Evolutionary conservation across 2,329 filamentous ascomycete species (phyloP), one percentile per base, ranked within the genome.

Genomic region (Aspergillus sp.): DNA sequence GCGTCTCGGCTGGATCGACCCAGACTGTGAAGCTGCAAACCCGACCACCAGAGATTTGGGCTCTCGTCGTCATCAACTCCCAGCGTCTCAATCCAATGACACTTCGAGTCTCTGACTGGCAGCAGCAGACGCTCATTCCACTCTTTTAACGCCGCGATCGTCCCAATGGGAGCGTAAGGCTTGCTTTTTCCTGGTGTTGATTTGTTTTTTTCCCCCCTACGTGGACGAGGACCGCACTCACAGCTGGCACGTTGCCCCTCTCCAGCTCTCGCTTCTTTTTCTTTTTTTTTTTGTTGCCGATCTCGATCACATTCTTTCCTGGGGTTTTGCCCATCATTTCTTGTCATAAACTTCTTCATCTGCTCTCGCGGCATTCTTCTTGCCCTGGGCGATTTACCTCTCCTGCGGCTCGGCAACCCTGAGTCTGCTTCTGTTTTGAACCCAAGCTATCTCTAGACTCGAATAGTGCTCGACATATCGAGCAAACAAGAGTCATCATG

Each of bases 1-100:
- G 53, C 38, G 53, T 38, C 53, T 47, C 15, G 54, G 54, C 47
- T 57, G 46, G 54, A 50, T 58, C 49, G 50, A 48, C 31, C 56
- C 19, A 52, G 43, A 53, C 17, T n/a, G 23, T 13, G 50, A 43
- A 19, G 17, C 49, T n/a, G 43, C 6, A 46, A 53, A 23, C 45
- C 45, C 45, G 30, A 31, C 17, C 31, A 54, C 25, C 49, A 51
- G 49, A 22, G 30, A 8, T 34, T 38, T 19, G n/a, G n/a, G 28
- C 30, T 38, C 28, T 52, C 17, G 30, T 53, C 50, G 50, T 53
- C 50, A 53, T 53, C 50, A 41, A 9, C 49, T 19, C 22, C 49
- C 7, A 22, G n/a, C 17, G 17, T 19, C 13, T 34, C 38, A 11
- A 41, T 53, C 50, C 50, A 53, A 34, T 22, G 17, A 53, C 54